Conservation (phyloP, 192 early-diverging fungal species). For the Linnemannia exigua region DNA sequence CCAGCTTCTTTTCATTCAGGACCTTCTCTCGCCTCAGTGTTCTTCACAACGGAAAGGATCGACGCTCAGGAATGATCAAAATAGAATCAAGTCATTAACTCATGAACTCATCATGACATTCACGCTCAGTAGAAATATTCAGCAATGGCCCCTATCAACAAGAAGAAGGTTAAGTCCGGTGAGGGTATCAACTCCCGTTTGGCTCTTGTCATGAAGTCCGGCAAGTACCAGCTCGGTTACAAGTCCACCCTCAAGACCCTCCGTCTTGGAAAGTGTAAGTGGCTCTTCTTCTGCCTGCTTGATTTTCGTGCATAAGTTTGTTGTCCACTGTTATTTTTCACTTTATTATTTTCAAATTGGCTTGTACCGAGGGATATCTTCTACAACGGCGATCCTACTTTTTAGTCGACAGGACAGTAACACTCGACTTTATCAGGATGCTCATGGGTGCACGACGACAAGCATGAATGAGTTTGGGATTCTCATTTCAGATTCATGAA, state of each 20-base stretch:
- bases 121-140: constrained; percentile 25
- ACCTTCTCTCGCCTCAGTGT: neutral
- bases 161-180: constrained; percentile 88
- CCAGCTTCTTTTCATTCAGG: neutral
- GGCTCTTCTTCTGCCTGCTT: neutral
- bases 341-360: constrained; percentile 7
- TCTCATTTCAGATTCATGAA: constrained; percentile 10
- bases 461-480: neutral
- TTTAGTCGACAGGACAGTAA: constrained; percentile 4
- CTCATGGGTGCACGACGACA: constrained; percentile 29
- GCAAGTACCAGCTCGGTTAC: constrained; percentile 98
- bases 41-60: neutral
- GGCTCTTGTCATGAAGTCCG: constrained; percentile 99
- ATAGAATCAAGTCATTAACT: constrained; percentile 12
- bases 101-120: constrained; percentile 14
- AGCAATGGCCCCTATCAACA: constrained; percentile 71
- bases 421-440: neutral
- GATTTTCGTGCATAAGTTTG: no score
- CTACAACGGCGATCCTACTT: constrained; percentile 8
- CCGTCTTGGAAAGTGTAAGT: constrained; percentile 93
- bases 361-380: constrained; percentile 58
- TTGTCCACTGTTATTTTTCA: neutral
- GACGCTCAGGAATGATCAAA: neutral
- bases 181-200: constrained; percentile 99
- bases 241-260: constrained; percentile 99